Evolutionary conservation across 805 yeast species (phyloP), one percentile per base, ranked within the genome.

Genomic region (Starmerella vaccinii): DNA sequence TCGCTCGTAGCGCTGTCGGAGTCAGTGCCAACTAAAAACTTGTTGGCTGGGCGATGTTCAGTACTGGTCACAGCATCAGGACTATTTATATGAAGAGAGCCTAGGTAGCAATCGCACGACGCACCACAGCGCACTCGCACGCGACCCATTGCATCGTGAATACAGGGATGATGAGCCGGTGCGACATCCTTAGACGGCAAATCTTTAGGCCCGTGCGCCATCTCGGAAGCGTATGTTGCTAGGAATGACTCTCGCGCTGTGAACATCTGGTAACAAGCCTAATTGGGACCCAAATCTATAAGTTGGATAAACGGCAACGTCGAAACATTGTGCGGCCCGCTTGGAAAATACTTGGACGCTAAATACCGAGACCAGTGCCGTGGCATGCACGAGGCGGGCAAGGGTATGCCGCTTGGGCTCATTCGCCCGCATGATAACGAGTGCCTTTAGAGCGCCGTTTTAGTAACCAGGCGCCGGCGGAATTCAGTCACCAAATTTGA

Each of bases 351-450:
- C 26, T 19, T 4, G 16, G 2, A 2, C 34, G 15, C 16, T 41
- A 12, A 16, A 7, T 4, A 15, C 15, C n/a, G n/a, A 9, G 43
- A 1, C 45, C 45, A 41, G 45, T 27, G 45, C 45, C 45, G 45
- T 41, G 32, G 45, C 45, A 41, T 41, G 45, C 45, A 41, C 23
- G 10, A 9, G 23, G 4, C 8, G 43, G 43, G 29, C 12, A 15
- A 39, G 43, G 43, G 22, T 23, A 39, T 39, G 43, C 18, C 8
- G 30, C n/a, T 19, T 19, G 12, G 43, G 12, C 18, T 24, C 18
- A 24, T 10, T 39, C 15, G 13, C 15, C 43, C 22, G 29, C 43
- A n/a, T 24, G 43, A 39, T 39, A 41, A 41, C 10, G 45, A n/a
- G 45, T 27, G 45, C 45, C 45, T 33, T 41, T 7, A 15, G 16